Evolutionary conservation across 345 rosid species (phyloP), one percentile per base, ranked within the genome.

Genomic region (Eucalyptus microcorys): DNA sequence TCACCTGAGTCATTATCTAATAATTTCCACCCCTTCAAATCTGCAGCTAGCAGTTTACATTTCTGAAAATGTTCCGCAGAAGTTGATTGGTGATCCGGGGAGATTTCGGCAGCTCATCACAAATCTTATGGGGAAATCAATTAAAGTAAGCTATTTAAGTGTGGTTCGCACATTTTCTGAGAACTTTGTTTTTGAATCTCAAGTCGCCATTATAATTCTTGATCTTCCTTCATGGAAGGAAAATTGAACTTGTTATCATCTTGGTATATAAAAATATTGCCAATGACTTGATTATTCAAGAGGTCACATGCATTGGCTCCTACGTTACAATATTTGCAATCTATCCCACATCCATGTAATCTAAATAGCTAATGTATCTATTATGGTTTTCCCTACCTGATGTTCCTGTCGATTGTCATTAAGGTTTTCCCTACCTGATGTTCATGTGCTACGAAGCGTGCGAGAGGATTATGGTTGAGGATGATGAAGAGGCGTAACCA

Each of bases 51-150:
- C 99, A 47, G 98, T 94, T 83, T 96, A 93, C 92, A 93, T 97
- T 90, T 97, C 99, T 53, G 95, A 96, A 90, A 93, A 66, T 88
- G 98, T 97, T 92, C 99, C 99, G 71, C 96, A 95, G 85, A 93
- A 88, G 90, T 91, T 97, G 88, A 93, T 96, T 87, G 99, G 99
- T 86, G 99, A 97, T 93, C 98, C 96, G 12, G 97, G 97, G 87
- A 96, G 99, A 90, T 96, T 96, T 92, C 94, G 98, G 87, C 99
- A 96, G 91, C 96, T 97, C 90, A 95, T 96, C 92, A 96, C 96
- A 88, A 97, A 97, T 92, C 96, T 97, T 86, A 96, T 96, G 97
- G 99, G 99, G 49, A 97, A 97, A 88, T 97, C 99, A 19, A 96
- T 97, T 22, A 97, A 96, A 95, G 99, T 96, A 91, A 92, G 95